Base-by-base conservation (phyloP, 768 basidiomycete species). In the Lyophyllum shimeji region DNA sequence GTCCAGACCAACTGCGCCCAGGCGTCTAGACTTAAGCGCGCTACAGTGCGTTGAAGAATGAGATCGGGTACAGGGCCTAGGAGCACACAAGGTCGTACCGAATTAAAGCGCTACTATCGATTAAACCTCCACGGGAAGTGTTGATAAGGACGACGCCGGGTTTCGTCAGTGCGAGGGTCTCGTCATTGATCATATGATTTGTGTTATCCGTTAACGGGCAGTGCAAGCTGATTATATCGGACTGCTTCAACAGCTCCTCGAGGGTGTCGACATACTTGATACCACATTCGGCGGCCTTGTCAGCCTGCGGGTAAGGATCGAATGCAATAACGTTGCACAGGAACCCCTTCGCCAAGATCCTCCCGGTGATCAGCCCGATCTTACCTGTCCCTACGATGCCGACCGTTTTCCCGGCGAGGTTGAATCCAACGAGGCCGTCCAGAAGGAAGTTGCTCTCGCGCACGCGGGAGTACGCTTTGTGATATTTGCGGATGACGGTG, bases 381-480 rank as follows among this genome's bases (percentile, higher is more conserved):
- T 71, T 73, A 7, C 76, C 76, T 1, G 76, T 78, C 0, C 76
- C 76, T n/a, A 78, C 70, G 43, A 78, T 63, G 1, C 75, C 75
- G n/a, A 78, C 63, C 2, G 74, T 78, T 60, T 76, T 78, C 1
- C 73, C 75, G 13, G 64, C 45, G 39, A 78, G 67, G 50, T 76
- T 78, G 65, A 74, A 70, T 0, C 76, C 76, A 3, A 78, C 63
- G 8, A 78, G 68, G 15, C 75, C 75, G 48, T 78, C 76, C 37
- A 78, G 71, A 37, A 78, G 71, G 63, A 78, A 76, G 53, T 78
- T 78, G 2, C 75, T 75, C 56, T 78, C 76, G 7, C 76, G 74
- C 1, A 78, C 75, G n/a, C 76, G 74, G 46, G 70, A 69, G 58
- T 74, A 76, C 9, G 76, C 74, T 57, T 78, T 78, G 66, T 78